Conservation (phyloP, 2,329 filamentous ascomycete genomes). For the Pseudogymnoascus sp. region DNA sequence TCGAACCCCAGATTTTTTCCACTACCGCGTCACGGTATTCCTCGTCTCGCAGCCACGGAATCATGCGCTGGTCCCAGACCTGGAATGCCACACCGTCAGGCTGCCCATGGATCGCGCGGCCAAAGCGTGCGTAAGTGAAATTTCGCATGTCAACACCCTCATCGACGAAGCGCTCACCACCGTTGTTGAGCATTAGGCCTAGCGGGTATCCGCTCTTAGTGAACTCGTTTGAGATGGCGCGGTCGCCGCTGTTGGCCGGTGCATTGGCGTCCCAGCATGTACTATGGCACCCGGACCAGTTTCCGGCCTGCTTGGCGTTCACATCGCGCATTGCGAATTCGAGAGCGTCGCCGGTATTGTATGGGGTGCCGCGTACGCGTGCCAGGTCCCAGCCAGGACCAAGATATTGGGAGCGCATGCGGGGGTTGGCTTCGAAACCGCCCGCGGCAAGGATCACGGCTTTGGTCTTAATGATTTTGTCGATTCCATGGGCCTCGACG, state of each 20-base stretch:
- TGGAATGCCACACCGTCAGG: constrained; percentile 53
- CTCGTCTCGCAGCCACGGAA: constrained; percentile 46
- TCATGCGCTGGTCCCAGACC: constrained; percentile 49
- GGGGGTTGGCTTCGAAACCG: constrained; percentile 54
- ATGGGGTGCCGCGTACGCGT: constrained; percentile 53
- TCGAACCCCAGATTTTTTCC: constrained; percentile 23
- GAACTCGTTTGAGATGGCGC: constrained; percentile 53
- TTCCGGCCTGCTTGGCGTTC: constrained; percentile 42
- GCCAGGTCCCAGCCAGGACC: constrained; percentile 56
- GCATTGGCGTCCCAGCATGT: constrained; percentile 53
- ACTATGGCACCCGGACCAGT: constrained; percentile 55
- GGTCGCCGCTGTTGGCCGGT: constrained; percentile 44
- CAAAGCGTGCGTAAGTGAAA: constrained; percentile 60
- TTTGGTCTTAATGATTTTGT: constrained; percentile 26
- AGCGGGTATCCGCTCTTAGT: constrained; percentile 63
- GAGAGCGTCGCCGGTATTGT: constrained; percentile 53
- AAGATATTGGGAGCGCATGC: constrained; percentile 43
- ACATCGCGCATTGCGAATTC: constrained; percentile 43
- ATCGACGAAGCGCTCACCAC: constrained; percentile 55
- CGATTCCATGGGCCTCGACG: constrained; percentile 20
- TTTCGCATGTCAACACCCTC: constrained; percentile 58
- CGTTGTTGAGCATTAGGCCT: constrained; percentile 53
- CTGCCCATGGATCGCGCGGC: constrained; percentile 51
- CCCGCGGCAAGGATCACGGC: constrained; percentile 49
- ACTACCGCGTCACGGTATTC: constrained; percentile 54